Evolutionary conservation across 2,329 filamentous ascomycete genomes (phyloP).

Genomic region (Exophiala sideris): DNA sequence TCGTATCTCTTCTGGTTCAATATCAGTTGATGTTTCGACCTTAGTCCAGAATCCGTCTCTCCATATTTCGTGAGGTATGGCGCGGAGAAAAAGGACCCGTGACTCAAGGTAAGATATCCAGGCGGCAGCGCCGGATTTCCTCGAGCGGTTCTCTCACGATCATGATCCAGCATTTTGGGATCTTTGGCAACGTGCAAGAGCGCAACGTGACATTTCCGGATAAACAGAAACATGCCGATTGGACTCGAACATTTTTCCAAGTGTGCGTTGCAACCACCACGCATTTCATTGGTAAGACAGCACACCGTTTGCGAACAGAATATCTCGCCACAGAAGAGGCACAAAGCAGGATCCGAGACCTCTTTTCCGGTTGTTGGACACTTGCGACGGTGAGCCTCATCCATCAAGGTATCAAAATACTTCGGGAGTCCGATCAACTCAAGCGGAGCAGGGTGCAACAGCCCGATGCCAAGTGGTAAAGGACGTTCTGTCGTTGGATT

Average conservation of each 20-base stretch:
- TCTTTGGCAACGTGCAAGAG: conserved; percentile 62
- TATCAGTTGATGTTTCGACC: conserved; percentile 83
- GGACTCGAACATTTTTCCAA: conserved; percentile 55
- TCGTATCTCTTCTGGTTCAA: conserved; percentile 94
- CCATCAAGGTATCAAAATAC: conserved; percentile 87
- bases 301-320: conserved; percentile 94
- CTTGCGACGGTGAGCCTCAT: conserved; percentile 77
- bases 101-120: conserved; percentile 16
- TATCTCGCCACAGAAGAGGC: conserved; percentile 93
- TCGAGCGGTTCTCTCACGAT: conserved; percentile 13
- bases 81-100: conserved; percentile 80
- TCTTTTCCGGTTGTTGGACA: conserved; percentile 92
- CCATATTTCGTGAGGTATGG: conserved; percentile 96
- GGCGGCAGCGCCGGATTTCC: conserved; percentile 2
- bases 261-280: conserved; percentile 89
- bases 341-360: conserved; percentile 83
- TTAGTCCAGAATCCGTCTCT: conserved; percentile 86
- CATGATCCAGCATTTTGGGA: conserved; percentile 10
- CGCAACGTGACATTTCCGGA: conserved; percentile 89
- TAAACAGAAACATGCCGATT: conserved; percentile 89
- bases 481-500: conserved; percentile 16
- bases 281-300: conserved; percentile 66
- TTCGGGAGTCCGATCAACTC: conserved; percentile 89
- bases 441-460: conserved; percentile 85
- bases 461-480: conserved; percentile 41